Evolutionary conservation across 2,329 filamentous ascomycete genomes (phyloP).

Genomic region (Aspergillus quadricinctus): DNA sequence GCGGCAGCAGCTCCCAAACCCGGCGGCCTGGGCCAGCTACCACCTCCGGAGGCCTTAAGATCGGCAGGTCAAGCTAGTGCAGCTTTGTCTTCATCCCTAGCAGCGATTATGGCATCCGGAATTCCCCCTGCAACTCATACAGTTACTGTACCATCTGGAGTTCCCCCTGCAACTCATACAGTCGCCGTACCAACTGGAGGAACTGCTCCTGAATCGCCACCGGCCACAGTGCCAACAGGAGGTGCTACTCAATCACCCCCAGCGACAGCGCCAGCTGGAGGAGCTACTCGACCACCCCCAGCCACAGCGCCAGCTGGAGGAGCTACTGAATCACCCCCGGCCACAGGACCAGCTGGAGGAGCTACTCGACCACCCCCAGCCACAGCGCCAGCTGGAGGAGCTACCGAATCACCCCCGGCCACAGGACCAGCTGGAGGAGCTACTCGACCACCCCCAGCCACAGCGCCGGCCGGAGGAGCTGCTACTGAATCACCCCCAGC

Average conservation of each 20-base stretch:
- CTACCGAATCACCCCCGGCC: neutral
- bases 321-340: no score
- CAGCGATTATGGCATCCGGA: neutral
- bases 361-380: no score
- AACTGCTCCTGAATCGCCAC: neutral
- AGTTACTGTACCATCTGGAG: neutral
- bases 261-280: neutral
- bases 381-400: no score
- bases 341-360: no score
- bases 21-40: neutral
- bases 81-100: neutral
- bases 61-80: neutral
- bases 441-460: neutral
- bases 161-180: neutral
- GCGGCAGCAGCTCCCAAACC: constrained; percentile 2
- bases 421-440: neutral
- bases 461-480: neutral
- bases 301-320: neutral
- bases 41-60: neutral
- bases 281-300: neutral
- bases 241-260: neutral
- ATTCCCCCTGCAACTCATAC: neutral
- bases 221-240: neutral
- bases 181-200: neutral
- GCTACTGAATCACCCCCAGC: neutral